Percentiles rank a stretch among this genome's conserved stretches.
Conservation (phyloP, 257 asterid species). For the Lycium barbarum region DNA sequence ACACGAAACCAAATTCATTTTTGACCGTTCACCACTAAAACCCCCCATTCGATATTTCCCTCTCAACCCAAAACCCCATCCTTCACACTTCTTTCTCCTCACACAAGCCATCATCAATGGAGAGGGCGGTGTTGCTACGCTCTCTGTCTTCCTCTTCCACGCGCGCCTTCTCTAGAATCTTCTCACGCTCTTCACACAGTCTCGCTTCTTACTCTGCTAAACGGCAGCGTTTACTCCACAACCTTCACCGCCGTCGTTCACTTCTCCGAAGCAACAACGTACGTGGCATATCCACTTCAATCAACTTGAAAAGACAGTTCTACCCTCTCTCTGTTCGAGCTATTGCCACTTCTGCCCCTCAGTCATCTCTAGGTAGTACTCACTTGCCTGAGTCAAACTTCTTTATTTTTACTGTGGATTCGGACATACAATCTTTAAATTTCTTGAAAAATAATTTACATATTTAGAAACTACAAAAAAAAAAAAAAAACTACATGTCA, state of each 20-base stretch:
- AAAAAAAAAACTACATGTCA: no score
- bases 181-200: constrained; percentile 68
- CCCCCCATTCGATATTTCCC: constrained; percentile 4
- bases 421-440: no score
- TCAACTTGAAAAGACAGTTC: constrained; percentile 50
- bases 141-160: constrained; percentile 64
- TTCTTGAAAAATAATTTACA: no score
- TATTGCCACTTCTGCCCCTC: constrained; percentile 70
- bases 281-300: constrained; percentile 53
- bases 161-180: constrained; percentile 61
- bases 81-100: background rate
- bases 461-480: no score
- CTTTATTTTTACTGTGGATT: no score
- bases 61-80: background rate
- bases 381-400: background rate
- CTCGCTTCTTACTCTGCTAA: constrained; percentile 43
- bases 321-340: constrained; percentile 67
- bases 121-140: constrained; percentile 75
- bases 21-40: constrained; percentile 17
- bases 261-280: constrained; percentile 52
- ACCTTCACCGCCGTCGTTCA: constrained; percentile 50
- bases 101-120: constrained; percentile 53
- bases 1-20: background rate
- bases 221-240: constrained; percentile 63
- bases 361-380: constrained; percentile 53